phyloP scores from a whole-genome alignment of 345 rosid species.

The Linum usitatissimum region DNA sequence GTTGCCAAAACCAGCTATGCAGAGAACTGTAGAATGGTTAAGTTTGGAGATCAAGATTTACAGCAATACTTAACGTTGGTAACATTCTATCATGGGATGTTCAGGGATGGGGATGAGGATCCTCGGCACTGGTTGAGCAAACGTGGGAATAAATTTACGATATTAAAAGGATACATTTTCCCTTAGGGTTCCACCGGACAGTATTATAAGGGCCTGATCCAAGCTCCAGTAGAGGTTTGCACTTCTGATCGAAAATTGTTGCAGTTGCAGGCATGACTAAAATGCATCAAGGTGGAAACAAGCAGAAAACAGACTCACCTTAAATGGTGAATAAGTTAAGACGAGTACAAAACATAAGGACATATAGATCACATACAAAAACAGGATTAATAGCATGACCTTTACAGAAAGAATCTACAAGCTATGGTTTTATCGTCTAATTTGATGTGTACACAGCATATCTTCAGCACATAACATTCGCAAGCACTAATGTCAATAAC shows the following conservation, averaged over 20 bases:
- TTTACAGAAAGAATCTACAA: no score
- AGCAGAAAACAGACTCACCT: not conserved
- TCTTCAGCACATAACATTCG: no score
- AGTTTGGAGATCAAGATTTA: not conserved
- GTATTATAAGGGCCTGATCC: conserved; percentile 88
- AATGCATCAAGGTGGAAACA: conserved; percentile 40
- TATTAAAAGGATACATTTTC: conserved; percentile 57
- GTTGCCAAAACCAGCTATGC: conserved; percentile 96
- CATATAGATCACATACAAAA: no score
- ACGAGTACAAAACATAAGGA: not conserved
- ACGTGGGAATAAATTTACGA: not conserved
- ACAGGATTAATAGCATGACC: no score
- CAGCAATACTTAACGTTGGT: not conserved
- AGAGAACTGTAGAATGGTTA: conserved; percentile 39
- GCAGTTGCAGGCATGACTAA: conserved; percentile 90
- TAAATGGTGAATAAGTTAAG: not conserved
- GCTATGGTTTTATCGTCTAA: no score
- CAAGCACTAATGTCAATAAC: no score
- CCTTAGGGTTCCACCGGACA: conserved; percentile 87
- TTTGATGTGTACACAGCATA: no score
- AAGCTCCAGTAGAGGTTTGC: conserved; percentile 75
- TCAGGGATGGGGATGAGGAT: no score
- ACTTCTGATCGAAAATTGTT: conserved; percentile 77
- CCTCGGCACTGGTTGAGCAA: no score
- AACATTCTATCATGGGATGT: not conserved